These are phyloP conservation scores for Phialophora tarda DNA, from an alignment of 2,329 filamentous ascomycete species.

Conservation along the genomic window DNA sequence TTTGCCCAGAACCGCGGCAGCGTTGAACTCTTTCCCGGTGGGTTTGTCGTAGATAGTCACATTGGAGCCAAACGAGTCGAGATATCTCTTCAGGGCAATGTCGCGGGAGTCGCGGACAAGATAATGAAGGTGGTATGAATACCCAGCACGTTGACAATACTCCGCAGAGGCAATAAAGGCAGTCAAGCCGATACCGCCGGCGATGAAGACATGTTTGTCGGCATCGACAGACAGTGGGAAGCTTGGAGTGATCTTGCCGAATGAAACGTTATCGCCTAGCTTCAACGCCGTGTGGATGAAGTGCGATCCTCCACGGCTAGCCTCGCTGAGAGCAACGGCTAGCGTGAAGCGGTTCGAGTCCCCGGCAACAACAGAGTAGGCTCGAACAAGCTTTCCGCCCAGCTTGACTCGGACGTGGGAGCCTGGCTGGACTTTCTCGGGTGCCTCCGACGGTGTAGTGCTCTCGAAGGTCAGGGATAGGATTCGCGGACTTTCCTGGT, in stretches of 20 bases:
- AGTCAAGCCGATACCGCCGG: conserved; percentile 69
- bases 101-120: conserved; percentile 18
- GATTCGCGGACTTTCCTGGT: conserved; percentile 58
- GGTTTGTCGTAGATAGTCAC: conserved; percentile 30
- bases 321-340: conserved; percentile 62
- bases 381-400: conserved; percentile 60
- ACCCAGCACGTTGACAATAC: conserved; percentile 11
- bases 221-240: conserved; percentile 55
- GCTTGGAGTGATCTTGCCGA: conserved; percentile 58
- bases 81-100: conserved; percentile 18
- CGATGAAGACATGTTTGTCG: conserved; percentile 67
- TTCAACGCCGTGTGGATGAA: conserved; percentile 60
- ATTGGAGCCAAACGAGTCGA: conserved; percentile 8
- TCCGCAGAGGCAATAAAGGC: conserved; percentile 63
- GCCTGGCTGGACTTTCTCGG: conserved; percentile 51
- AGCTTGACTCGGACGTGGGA: conserved; percentile 64
- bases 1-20: conserved; percentile 9
- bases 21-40: conserved; percentile 14
- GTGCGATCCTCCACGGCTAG: conserved; percentile 65
- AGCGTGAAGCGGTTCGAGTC: conserved; percentile 60
- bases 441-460: conserved; percentile 45
- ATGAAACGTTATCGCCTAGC: conserved; percentile 58
- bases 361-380: conserved; percentile 65
- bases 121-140: conserved; percentile 19
- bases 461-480: conserved; percentile 61